Evolutionary conservation across 148 eudicot genomes (phyloP), one percentile per base, ranked within the genome.

Genomic region (Rheum nobile): DNA sequence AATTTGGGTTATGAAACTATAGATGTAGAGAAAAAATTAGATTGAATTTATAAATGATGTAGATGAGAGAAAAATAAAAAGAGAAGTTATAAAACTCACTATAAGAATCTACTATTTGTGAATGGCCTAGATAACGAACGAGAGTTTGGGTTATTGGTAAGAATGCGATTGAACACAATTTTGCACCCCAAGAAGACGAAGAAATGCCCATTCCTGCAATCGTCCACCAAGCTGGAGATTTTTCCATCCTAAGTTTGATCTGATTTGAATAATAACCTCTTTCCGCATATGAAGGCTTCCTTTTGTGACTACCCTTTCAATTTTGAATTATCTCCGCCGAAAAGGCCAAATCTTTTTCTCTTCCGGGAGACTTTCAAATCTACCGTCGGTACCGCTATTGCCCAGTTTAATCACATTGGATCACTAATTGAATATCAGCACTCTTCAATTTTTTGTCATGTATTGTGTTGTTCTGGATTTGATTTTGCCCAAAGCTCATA

Each of bases 191-290:
- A 11, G 4, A 12, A 6, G 6, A n/a, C 21, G 26, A 50, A 50
- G 9, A 5, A 50, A 47, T n/a, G n/a, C n/a, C n/a, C 55, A 48
- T 57, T 26, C 67, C 8, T 59, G 67, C 29, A 59, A 12, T 59
- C 67, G 26, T 26, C 67, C 34, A 59, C 67, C 67, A 29, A 12
- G 67, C 34, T 59, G 52, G 19, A 55, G 41, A 75, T 73, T 74
- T 73, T 75, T 75, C 77, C 65, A 75, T 72, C 47, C 68, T 54
- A 16, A 80, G 78, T 71, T 75, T 70, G 79, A 35, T 74, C 19
- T 81, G 41, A 16, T 77, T 79, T 77, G 83, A 83, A 44, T 34
- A 4, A 17, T 35, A 34, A 31, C 39, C 4, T 6, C 9, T 65
- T 65, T 34, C n/a, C 70, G 21, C 22, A 32, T 5, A 31, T 34